Conservation (phyloP, 768 basidiomycete species). For the Podaxis sp. region DNA sequence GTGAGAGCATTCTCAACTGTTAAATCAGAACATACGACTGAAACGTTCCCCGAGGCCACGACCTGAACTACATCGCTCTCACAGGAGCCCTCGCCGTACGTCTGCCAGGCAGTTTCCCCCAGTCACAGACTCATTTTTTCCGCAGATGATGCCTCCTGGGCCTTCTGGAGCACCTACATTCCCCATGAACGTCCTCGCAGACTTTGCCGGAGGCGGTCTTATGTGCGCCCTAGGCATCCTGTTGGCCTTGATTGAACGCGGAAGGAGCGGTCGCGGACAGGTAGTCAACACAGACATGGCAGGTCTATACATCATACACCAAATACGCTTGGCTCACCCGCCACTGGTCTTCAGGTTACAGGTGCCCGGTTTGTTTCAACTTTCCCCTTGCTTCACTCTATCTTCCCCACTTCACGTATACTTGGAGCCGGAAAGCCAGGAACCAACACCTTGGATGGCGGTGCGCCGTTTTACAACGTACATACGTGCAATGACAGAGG, state of each 20-base stretch:
- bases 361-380: slow-evolving; percentile 77
- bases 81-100: slow-evolving; percentile 71
- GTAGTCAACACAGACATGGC: slow-evolving; percentile 81
- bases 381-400: slow-evolving; percentile 59
- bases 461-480: slow-evolving; percentile 74
- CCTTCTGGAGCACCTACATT: slow-evolving; percentile 60
- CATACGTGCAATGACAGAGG: slow-evolving; percentile 72
- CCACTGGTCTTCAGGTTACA: slow-evolving; percentile 56
- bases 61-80: slow-evolving; percentile 81
- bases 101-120: not conserved
- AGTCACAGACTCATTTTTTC: not conserved
- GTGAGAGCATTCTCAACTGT: slow-evolving; percentile 33
- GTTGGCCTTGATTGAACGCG: slow-evolving; percentile 70
- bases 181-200: slow-evolving; percentile 76
- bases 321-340: not conserved
- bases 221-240: slow-evolving; percentile 73
- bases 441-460: slow-evolving; percentile 67
- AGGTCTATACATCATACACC: not conserved
- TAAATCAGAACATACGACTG: not conserved
- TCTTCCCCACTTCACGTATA: slow-evolving; percentile 32
- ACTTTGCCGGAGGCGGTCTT: slow-evolving; percentile 82
- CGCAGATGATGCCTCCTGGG: slow-evolving; percentile 61
- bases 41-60: slow-evolving; percentile 54
- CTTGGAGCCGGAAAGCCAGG: slow-evolving; percentile 47
- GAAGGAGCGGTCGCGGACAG: slow-evolving; percentile 66